These are phyloP conservation scores for Pinus tabuliformis DNA, from an alignment of 75 land plant species.

Conservation along the genomic window DNA sequence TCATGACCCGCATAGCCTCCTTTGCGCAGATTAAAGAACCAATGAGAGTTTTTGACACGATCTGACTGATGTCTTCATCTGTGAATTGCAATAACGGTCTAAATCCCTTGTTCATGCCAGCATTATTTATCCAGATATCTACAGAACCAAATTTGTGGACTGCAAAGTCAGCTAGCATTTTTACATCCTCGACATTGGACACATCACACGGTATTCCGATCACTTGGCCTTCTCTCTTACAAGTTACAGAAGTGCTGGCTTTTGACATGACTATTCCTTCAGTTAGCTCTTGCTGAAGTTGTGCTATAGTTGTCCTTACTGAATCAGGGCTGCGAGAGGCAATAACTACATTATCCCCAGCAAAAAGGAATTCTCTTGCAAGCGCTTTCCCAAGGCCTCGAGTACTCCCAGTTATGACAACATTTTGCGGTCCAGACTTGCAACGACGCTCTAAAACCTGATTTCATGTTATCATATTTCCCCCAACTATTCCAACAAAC, in stretches of 20 bases:
- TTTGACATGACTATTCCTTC: slow-evolving; percentile 27
- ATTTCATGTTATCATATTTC: too few relatives aligned
- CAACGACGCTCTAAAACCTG: too few relatives aligned
- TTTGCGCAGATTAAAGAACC: slow-evolving; percentile 94
- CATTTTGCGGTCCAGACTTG: too few relatives aligned
- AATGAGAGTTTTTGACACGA: slow-evolving; percentile 87
- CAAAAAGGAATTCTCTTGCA: slow-evolving; percentile 95
- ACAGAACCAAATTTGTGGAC: slow-evolving; percentile 66
- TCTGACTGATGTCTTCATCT: slow-evolving; percentile 92
- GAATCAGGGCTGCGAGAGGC: slow-evolving; percentile 95
- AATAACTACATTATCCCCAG: slow-evolving; percentile 90
- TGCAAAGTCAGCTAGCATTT: slow-evolving; percentile 73
- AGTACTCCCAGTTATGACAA: too few relatives aligned
- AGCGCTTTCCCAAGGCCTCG: slow-evolving; percentile 97
- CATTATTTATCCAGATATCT: slow-evolving; percentile 98
- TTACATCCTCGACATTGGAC: slow-evolving; percentile 75
- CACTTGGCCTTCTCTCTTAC: slow-evolving; percentile 48
- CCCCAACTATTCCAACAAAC: too few relatives aligned
- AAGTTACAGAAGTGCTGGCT: slow-evolving; percentile 13
- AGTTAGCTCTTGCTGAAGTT: slow-evolving; percentile 68
- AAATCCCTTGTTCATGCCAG: slow-evolving; percentile 95
- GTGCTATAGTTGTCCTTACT: slow-evolving; percentile 64
- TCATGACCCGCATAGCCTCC: slow-evolving; percentile 90
- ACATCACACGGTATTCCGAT: slow-evolving; percentile 92
- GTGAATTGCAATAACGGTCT: slow-evolving; percentile 81